Evolutionary conservation across 495 filamentous ascomycete species (phyloP), one percentile per base, ranked within the genome.

Genomic region (Penicillium roqueforti): DNA sequence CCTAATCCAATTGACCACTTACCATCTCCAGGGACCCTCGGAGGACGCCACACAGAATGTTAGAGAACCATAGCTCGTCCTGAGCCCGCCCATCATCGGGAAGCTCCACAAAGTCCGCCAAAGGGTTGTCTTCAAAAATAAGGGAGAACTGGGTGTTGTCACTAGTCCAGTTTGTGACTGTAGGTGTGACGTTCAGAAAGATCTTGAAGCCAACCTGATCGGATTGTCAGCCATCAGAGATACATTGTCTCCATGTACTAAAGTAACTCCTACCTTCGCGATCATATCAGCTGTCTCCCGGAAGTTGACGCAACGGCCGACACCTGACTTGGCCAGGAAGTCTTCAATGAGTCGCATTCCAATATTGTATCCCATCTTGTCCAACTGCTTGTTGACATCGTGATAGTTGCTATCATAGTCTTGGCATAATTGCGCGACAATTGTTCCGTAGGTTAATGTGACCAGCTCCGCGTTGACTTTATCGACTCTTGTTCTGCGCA

Each of bases 361-460:
- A 54, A 98, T 97, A 60, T 96, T 97, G 77, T 97, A 96, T 34
- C 93, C 93, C 93, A 98, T 98, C 74, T 91, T 95, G 66, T 98
- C 93, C 41, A 98, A 77, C 68, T 98, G 93, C 73, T 90, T 89
- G 75, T 98, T 98, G 68, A 81, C 92, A 68, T 97, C 89, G 46
- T 83, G 78, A 62, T 98, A 98, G 70, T 97, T 87, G 55, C 83
- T 84, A 56, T 96, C 90, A 64, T 87, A 95, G 76, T 98, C 93
- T 68, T 92, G 91, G 74, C 91, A 96, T 48, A 98, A 80, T 70
- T 97, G 93, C 36, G 90, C 87, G 50, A 98, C 93, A 60, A 98
- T 96, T 13, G 95, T 97, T 55, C 93, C 93, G 67, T 98, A 98
- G 37, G 93, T 98, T 63, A 98, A 80, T 53, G 92, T 96, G 19